Evolutionary conservation across 1,139 yeast species (phyloP), one percentile per base, ranked within the genome.

Genomic region (Geotrichum reessii): DNA sequence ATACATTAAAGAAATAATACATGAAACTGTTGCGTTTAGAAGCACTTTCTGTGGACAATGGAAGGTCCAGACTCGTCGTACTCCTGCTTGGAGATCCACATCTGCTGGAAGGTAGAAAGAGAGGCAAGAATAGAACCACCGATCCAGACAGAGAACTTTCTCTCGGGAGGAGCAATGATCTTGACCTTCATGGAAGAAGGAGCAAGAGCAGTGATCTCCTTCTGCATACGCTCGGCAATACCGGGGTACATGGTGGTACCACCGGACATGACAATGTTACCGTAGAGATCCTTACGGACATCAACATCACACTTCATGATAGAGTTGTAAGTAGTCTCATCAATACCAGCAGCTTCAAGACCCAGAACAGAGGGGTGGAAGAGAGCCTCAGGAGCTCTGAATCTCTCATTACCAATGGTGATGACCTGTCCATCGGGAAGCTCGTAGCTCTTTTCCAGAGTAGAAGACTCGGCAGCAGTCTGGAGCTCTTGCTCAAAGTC

Each of bases 181-280:
- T 93, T 93, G 75, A 93, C 96, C 90, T 93, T 93, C 97, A 93
- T 93, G 65, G 98, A 91, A 70, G 97, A 90, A 79, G 98, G 98
- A 76, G 98, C 98, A 82, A 93, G 87, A 73, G 97, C 97, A 71
- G 98, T 90, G 74, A 93, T 91, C 83, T 93, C 98, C 89, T 92
- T 93, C 85, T 93, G 98, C 97, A 93, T 91, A 86, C 99, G 93
- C 85, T 93, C 98, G 78, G 98, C 97, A 78, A 93, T 91, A 84
- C 98, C 98, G 80, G 97, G 97, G 96, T 91, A 92, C 98, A 93
- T 90, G 71, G 98, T 92, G 74, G 98, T 91, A 88, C 98, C 99
- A 86, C 99, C 99, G 70, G 98, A 92, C 95, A 92, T 86, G 77
- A 93, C 99, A 76, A 93, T 93, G 87, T 93, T 93, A 81, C 96